Evolutionary conservation across 805 yeast species (phyloP).

Genomic region (Wickerhamomyces chaumierensis): DNA sequence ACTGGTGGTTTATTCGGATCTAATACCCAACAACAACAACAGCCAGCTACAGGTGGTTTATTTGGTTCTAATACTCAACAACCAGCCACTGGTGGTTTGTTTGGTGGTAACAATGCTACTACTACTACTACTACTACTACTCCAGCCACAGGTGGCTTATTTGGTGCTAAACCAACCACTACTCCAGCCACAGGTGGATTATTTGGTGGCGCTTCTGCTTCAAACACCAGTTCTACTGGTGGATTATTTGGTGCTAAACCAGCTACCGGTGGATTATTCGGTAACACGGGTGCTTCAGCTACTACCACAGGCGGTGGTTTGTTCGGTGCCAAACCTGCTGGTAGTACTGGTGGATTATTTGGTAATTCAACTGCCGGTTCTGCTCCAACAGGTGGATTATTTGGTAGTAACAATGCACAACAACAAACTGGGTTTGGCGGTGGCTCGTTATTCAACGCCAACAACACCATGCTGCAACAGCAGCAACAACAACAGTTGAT

Average conservation of each 20-base stretch:
- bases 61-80: slow-evolving; percentile 19
- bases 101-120: slow-evolving; percentile 2
- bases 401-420: slow-evolving; percentile 10
- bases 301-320: slow-evolving; percentile 8
- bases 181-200: slow-evolving; percentile 9
- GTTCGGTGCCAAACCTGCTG: slow-evolving; percentile 13
- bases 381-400: slow-evolving; percentile 13
- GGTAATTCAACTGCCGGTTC: slow-evolving; percentile 12
- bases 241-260: slow-evolving; percentile 27
- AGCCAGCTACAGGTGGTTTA: slow-evolving; percentile 1
- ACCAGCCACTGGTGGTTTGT: slow-evolving; percentile 14
- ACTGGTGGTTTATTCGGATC: slow-evolving; percentile 20
- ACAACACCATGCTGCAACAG: slow-evolving; percentile 5
- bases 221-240: slow-evolving; percentile 14
- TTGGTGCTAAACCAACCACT: slow-evolving; percentile 12
- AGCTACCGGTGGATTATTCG: slow-evolving; percentile 12
- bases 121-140: no score
- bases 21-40: slow-evolving; percentile 9
- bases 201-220: slow-evolving; percentile 2
- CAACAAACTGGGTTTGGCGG: slow-evolving; percentile 7
- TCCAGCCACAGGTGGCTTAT: slow-evolving; percentile 7
- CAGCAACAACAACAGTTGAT: slow-evolving; percentile 25
- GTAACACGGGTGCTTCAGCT: background rate
- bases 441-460: slow-evolving; percentile 17
- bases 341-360: slow-evolving; percentile 20